Percentiles rank a stretch among this genome's conserved stretches.
These are phyloP conservation scores for Solanum peruvianum DNA, from an alignment of 257 asterid species.

Conservation along the genomic window DNA sequence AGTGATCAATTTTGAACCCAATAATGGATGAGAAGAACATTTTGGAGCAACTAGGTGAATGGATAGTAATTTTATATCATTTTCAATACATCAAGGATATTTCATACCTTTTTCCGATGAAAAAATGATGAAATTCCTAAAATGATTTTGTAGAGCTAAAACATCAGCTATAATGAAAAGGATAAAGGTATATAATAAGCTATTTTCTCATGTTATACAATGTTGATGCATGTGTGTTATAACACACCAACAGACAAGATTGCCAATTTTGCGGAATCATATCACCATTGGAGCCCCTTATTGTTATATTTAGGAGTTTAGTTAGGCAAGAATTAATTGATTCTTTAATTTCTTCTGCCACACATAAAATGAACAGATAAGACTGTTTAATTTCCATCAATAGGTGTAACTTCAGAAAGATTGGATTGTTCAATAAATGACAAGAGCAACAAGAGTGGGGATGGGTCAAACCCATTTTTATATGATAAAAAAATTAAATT, in stretches of 20 bases:
- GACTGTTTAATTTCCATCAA: neutral
- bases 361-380: neutral
- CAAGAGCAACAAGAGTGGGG: neutral
- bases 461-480: neutral
- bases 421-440: neutral
- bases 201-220: neutral
- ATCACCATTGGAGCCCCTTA: neutral
- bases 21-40: too few species aligned
- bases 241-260: neutral
- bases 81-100: too few species aligned
- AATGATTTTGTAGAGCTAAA: too few species aligned
- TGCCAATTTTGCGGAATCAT: neutral
- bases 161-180: too few species aligned
- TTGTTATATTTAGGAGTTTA: neutral
- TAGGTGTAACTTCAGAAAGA: neutral
- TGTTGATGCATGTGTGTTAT: neutral
- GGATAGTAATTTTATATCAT: too few species aligned
- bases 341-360: neutral
- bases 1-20: too few species aligned
- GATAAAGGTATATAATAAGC: neutral
- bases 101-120: too few species aligned
- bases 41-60: too few species aligned
- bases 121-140: too few species aligned
- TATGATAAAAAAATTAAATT: neutral
- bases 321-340: neutral